Base-by-base conservation (phyloP, 1,284 basidiomycete genomes). In the Xerocomus amazonicus region DNA sequence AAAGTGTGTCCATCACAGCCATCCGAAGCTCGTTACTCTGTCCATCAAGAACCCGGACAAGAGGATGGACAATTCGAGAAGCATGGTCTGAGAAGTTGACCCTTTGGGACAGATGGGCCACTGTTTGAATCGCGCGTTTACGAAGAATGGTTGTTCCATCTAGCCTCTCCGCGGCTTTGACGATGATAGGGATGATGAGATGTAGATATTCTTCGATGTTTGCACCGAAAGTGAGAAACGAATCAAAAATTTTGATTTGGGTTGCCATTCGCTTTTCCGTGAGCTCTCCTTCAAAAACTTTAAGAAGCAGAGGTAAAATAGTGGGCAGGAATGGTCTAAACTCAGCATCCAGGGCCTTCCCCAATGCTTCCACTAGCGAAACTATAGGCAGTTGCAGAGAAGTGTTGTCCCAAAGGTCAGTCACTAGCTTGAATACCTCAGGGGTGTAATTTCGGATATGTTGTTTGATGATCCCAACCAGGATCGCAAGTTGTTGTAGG, bases 41-140 rank as follows among this genome's bases (percentile, higher is more conserved):
- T n/a, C 77, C 77, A 37, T 87, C 84, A 47, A 99, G 74, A 4
- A 97, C 90, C 40, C 97, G 83, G 35, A 95, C 88, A 13, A 99
- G 77, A 3, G 97, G 96, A 63, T 98, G 97, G 23, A 99, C 92
- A 61, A 99, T 97, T 41, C 96, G 83, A 16, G 94, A 97, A 8
- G 96, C 94, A 62, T 99, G 95, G 64, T 99, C 97, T n/a, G 92
- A 95, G 66, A 99, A 97, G 71, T 99, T 98, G 61, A 99, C 93
- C 56, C 96, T 85, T 56, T 88, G 81, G 13, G 93, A 94, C 16
- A 99, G 73, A 28, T 91, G 90, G 39, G 94, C 94, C 16, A 98
- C 90, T 0, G 93, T 96, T 55, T 90, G 83, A 43, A 99, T 89
- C 0, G 96, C 95, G 41, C 87, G 83, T 68, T 92, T 93, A 38